Base-by-base conservation (phyloP, 2,329 filamentous ascomycete species). In the Epichloe coenophiala region DNA sequence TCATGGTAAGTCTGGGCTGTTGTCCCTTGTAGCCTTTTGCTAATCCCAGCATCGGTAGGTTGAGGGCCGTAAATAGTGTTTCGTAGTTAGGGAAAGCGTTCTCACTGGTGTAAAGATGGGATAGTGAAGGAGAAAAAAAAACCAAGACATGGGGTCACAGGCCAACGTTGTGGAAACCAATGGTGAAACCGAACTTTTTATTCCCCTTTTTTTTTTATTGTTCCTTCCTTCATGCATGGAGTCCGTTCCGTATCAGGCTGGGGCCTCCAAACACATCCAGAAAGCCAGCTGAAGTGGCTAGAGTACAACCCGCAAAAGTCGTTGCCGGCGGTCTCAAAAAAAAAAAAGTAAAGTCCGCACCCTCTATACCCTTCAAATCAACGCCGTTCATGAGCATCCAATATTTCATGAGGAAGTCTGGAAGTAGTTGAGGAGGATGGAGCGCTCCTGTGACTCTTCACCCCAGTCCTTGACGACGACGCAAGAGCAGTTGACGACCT, bases 401-500 rank as follows among this genome's bases (percentile, higher is more conserved):
- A 42, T 47, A 7, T 23, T 44, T 65, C 83, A 84, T 71, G 83
- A 80, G 73, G 83, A 80, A 71, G 89, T 95, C 80, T 95, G 87
- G 90, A 98, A 97, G 87, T 98, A 98, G 86, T 98, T 95, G 74
- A 98, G 88, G 71, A 98, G 87, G 75, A 97, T 89, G 68, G 84
- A 88, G 71, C 93, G 90, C 84, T 98, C 93, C 79, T 95, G 90
- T 62, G 87, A 94, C 81, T 98, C 93, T 83, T 97, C 93, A 82
- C 93, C 93, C 93, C 93, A 98, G 76, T 98, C 90, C 80, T 93
- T 91, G 68, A 98, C 93, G 58, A 98, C 93, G 67, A 98, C 93
- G 81, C 93, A 97, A 69, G 91, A 97, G 89, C 93, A 98, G 87
- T 98, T 98, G 79, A 98, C 93, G 63, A 98, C 91, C 86, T 98